Base-by-base conservation (phyloP, 2,329 filamentous ascomycete genomes). In the Penicillium frequentans region DNA sequence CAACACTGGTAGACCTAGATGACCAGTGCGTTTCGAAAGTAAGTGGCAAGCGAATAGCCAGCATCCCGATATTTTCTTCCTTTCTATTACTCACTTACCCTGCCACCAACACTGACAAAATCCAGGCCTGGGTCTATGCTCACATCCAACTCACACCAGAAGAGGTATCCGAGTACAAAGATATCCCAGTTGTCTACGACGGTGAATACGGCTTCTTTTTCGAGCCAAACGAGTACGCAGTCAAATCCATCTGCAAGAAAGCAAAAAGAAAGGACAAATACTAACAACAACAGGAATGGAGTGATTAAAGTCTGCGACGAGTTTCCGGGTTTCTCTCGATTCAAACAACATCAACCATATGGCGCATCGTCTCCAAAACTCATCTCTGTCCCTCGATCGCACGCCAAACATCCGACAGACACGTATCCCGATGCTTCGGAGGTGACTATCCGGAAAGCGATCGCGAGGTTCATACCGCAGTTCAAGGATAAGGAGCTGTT, bases 381-480 rank as follows among this genome's bases (percentile, higher is more conserved):
- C 3, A 56, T 62, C 21, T 62, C 60, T 5, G 60, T 62, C 27
- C 60, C 60, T 29, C 57, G 60, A 24, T 62, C 60, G 10, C 60
- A 62, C 31, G 58, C 60, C 7, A 51, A 62, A 26, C 57, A 63
- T 6, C 64, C 64, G 7, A 55, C 61, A 1, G 64, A 65, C 27
- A 67, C 65, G 16, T 68, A 75, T 26, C 82, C 82, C 0, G 62
- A 75, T 0, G 76, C 79, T 47, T 77, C 81, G 0, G 82, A 82
- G 61, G 55, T 67, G 9, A 75, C 79, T 9, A 74, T 81, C 21
- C 74, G 81, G 4, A 69, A 74, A 9, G 82, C 84, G 46, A 68
- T 86, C 16, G 65, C 67, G 7, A 80, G 83, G 49, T 81, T 78
- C 1, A 79, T 84, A 73, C 82, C 82, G 1, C 80, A 84, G 39